Base-by-base conservation (phyloP, 192 early-diverging fungal species). In the Backusella westeae region DNA sequence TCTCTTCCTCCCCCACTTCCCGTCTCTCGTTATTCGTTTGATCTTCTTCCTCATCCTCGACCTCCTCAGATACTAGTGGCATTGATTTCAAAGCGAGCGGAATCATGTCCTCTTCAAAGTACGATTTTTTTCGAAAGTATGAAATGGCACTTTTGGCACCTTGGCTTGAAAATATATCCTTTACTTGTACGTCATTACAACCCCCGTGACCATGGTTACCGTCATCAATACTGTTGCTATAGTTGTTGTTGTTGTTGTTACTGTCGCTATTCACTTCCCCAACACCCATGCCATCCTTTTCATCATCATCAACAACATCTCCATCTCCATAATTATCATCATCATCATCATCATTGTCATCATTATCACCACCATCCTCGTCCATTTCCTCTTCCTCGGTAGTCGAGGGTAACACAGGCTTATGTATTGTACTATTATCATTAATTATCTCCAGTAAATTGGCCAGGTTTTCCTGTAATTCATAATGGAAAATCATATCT, bases 401-500 rank as follows among this genome's bases (percentile, higher is more conserved):
- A 46, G 70, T 71, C 7, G 70, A 71, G 6, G 70, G 70, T 39
- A 71, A 49, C 42, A 71, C 44, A 46, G 70, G 70, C 32, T 71
- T 71, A 71, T 71, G 70, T 29, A 29, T 35, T 19, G 21, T 15
- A 46, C 32, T 0, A 6, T 23, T 10, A 8, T 75, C 74, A 15
- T 65, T 80, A 73, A 42, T 77, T 67, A 65, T 79, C 53, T 86
- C 84, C 17, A 88, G 78, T 15, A 88, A 75, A 3, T 72, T 66
- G 34, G 85, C 80, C 39, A 90, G 72, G 41, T 87, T 85, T 69
- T 88, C 86, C 65, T 87, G 84, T 74, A 88, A 80, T 69, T 87
- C 86, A 85, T 95, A 98, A 79, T 98, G 97, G 10, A 92, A 89
- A 2, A 88, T 83, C 97, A 98, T 98, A 78, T 98, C 97, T 1